Percentiles rank a stretch among this genome's conserved stretches.
Conservation (phyloP, 1,284 basidiomycete species). For the Ustilago xerochloae region DNA sequence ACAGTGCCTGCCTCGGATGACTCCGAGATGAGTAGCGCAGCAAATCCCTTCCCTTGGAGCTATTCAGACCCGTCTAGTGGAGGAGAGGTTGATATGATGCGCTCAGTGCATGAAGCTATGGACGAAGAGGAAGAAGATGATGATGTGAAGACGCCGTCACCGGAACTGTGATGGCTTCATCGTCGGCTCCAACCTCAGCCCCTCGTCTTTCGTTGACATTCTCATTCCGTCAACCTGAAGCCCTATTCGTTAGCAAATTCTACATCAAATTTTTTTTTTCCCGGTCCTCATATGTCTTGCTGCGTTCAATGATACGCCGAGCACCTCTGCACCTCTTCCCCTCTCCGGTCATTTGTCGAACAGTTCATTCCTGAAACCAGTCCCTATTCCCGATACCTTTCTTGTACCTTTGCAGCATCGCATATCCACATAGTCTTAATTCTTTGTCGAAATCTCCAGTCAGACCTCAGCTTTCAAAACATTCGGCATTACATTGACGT, state of each 20-base stretch:
- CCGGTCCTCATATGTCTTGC: no score
- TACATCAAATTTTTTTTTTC: no score
- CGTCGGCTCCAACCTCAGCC: neutral
- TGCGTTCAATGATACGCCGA: no score
- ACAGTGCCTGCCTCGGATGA: slow-evolving; percentile 35
- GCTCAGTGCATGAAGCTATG: slow-evolving; percentile 41
- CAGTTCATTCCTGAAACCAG: no score
- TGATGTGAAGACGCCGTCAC: slow-evolving; percentile 8
- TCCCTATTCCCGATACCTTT: neutral
- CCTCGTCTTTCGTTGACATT: no score
- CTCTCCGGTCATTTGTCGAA: no score
- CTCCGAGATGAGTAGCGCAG: slow-evolving; percentile 38
- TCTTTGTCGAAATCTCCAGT: no score
- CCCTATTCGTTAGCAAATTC: no score
- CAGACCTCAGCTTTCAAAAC: no score
- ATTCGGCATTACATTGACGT: no score
- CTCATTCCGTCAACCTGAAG: no score
- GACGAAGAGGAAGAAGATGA: slow-evolving; percentile 23
- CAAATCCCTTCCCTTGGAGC: slow-evolving; percentile 51
- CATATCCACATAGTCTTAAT: neutral
- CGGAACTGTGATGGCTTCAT: slow-evolving; percentile 3
- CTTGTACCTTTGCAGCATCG: neutral
- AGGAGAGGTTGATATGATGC: slow-evolving; percentile 36
- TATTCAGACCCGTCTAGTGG: slow-evolving; percentile 24
- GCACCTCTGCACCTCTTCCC: no score